Conservation (phyloP, 2,329 filamentous ascomycete species). For the Calycina marina region DNA sequence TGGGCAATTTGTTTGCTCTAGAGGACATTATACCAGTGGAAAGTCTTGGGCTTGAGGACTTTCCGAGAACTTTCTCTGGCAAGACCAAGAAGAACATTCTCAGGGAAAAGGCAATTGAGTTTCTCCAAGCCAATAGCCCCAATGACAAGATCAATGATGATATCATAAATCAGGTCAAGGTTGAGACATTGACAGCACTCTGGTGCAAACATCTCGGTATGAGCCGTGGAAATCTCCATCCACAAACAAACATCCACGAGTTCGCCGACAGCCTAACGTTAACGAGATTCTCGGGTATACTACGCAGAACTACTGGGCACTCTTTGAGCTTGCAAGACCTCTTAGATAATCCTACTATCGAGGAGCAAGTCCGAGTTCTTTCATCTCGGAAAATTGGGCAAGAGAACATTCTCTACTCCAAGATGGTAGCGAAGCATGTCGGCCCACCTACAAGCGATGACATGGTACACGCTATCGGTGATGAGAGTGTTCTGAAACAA, state of each 20-base stretch:
- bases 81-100: slow-evolving; percentile 92
- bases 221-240: slow-evolving; percentile 1
- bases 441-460: slow-evolving; percentile 4
- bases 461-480: slow-evolving; percentile 4
- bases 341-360: slow-evolving; percentile 4
- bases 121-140: not conserved
- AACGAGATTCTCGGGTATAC: slow-evolving; percentile 5
- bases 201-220: slow-evolving; percentile 6
- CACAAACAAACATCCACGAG: slow-evolving; percentile 4
- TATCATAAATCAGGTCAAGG: not conserved
- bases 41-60: slow-evolving; percentile 68
- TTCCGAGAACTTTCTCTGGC: slow-evolving; percentile 87
- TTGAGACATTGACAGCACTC: slow-evolving; percentile 3
- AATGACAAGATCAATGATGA: not conserved
- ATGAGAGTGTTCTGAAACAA: not conserved
- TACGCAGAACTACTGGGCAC: slow-evolving; percentile 3
- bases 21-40: slow-evolving; percentile 60
- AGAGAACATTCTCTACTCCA: slow-evolving; percentile 1
- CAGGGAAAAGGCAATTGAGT: slow-evolving; percentile 9
- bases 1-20: slow-evolving; percentile 33
- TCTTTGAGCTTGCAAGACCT: slow-evolving; percentile 4
- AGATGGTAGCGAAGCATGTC: slow-evolving; percentile 3
- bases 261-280: slow-evolving; percentile 7
- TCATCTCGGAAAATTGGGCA: slow-evolving; percentile 2
- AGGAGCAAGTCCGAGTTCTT: slow-evolving; percentile 3